Percentiles rank a stretch among this genome's conserved stretches.
Evolutionary conservation across 2,329 filamentous ascomycete genomes (phyloP).

Genomic region (Diplodia sapinea): DNA sequence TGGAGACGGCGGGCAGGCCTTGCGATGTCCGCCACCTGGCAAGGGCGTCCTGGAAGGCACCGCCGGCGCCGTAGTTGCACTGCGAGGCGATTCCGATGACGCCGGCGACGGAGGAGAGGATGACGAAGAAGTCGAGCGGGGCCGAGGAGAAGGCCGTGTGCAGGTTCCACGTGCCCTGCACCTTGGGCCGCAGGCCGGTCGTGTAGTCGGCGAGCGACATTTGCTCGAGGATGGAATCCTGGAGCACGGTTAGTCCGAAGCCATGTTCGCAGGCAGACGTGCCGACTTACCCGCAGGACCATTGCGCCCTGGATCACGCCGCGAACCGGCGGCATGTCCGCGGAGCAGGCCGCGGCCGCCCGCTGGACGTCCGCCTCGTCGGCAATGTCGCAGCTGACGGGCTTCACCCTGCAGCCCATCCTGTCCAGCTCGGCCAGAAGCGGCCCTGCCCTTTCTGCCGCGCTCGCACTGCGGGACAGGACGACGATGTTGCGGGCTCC

Average conservation of each 20-base stretch:
- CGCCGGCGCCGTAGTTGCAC: constrained; percentile 39
- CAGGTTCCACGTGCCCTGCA: constrained; percentile 40
- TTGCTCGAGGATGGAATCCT: constrained; percentile 1
- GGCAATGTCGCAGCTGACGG: too few species aligned
- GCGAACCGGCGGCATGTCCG: constrained; percentile 33
- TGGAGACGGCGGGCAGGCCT: constrained; percentile 32
- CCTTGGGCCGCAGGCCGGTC: constrained; percentile 35
- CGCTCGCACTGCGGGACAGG: constrained; percentile 32
- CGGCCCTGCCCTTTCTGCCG: not conserved
- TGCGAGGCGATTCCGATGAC: constrained; percentile 35
- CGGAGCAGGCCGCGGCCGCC: too few species aligned
- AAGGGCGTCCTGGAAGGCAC: constrained; percentile 41
- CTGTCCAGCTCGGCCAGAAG: too few species aligned
- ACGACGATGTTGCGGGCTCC: constrained; percentile 40
- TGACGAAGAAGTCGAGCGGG: constrained; percentile 40
- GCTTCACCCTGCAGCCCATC: too few species aligned
- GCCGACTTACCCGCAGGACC: constrained; percentile 35
- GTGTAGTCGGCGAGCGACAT: constrained; percentile 34
- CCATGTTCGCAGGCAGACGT: not conserved
- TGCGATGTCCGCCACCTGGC: constrained; percentile 36
- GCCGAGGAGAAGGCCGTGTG: constrained; percentile 32
- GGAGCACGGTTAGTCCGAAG: not conserved
- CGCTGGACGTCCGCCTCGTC: too few species aligned
- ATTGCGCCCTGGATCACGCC: constrained; percentile 41
- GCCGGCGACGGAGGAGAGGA: constrained; percentile 35